phyloP scores from a whole-genome alignment of 768 basidiomycete genomes.

The Lactarius tabidus region DNA sequence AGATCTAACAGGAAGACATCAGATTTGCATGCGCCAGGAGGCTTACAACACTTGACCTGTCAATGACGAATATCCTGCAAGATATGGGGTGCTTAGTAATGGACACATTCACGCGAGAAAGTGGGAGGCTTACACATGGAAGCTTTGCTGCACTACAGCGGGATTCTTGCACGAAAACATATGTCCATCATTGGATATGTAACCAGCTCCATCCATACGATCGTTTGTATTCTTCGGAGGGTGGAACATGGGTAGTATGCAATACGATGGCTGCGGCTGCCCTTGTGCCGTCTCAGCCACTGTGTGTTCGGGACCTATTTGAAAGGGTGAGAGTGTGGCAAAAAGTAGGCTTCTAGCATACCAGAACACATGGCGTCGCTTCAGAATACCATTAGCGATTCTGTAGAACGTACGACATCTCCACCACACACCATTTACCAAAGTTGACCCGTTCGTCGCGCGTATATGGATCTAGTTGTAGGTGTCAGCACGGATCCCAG shows the following conservation, averaged over 20 bases:
- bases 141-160: conserved; percentile 47
- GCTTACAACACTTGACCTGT: conserved; percentile 39
- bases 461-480: conserved; percentile 50
- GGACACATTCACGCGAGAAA: not conserved
- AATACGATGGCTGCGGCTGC: conserved; percentile 44
- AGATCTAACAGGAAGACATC: not conserved
- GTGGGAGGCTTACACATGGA: conserved; percentile 48
- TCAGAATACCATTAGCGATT: not conserved
- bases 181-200: conserved; percentile 54
- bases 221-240: conserved; percentile 32
- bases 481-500: not conserved
- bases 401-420: not conserved
- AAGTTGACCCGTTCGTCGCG: conserved; percentile 51
- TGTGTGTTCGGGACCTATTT: conserved; percentile 48
- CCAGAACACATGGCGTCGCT: conserved; percentile 53
- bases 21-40: not conserved
- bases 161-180: conserved; percentile 53
- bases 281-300: conserved; percentile 30
- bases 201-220: conserved; percentile 26
- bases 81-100: not conserved
- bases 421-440: conserved; percentile 44
- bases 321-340: not conserved
- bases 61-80: conserved; percentile 47
- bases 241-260: conserved; percentile 45
- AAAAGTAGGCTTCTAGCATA: conserved; percentile 20